A percentile compares a stretch with the other conserved stretches of the same genome.
These are phyloP conservation scores for Penicillium hordei DNA, from an alignment of 2,329 filamentous ascomycete genomes.

Conservation along the genomic window DNA sequence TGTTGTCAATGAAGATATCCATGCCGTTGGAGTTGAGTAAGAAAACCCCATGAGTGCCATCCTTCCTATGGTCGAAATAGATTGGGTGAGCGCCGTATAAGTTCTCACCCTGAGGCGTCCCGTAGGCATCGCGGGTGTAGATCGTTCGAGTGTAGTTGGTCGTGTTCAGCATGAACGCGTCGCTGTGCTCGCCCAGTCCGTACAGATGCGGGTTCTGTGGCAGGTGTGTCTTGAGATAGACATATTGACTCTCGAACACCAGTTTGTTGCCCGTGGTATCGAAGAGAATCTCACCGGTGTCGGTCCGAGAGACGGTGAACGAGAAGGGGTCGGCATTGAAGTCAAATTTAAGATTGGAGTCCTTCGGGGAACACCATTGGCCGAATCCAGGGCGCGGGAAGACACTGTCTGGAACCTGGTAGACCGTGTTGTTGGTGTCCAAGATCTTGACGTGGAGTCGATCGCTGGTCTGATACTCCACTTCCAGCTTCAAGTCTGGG, in stretches of 20 bases:
- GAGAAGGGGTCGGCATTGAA: slow-evolving; percentile 54
- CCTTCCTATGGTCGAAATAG: slow-evolving; percentile 63
- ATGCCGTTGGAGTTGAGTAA: slow-evolving; percentile 68
- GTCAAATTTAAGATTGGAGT: slow-evolving; percentile 10
- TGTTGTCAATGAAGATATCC: slow-evolving; percentile 66
- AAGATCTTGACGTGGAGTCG: slow-evolving; percentile 55
- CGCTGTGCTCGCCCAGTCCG: slow-evolving; percentile 70
- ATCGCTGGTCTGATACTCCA: slow-evolving; percentile 57
- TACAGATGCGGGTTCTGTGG: slow-evolving; percentile 67
- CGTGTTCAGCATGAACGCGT: slow-evolving; percentile 63
- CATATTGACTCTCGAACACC: slow-evolving; percentile 70
- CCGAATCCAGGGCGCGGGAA: slow-evolving; percentile 12
- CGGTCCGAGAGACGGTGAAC: slow-evolving; percentile 52
- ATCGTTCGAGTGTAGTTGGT: slow-evolving; percentile 64
- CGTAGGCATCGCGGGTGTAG: slow-evolving; percentile 63
- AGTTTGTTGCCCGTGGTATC: slow-evolving; percentile 63
- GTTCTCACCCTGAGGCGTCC: slow-evolving; percentile 58
- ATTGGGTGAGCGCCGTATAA: slow-evolving; percentile 67
- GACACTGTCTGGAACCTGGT: slow-evolving; percentile 25
- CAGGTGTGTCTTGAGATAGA: slow-evolving; percentile 65
- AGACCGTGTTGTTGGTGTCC: slow-evolving; percentile 15
- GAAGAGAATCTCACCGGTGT: slow-evolving; percentile 48
- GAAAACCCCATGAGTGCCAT: slow-evolving; percentile 60
- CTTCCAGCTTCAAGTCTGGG: slow-evolving; percentile 51
- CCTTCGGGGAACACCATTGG: slow-evolving; percentile 10